Percentiles rank a stretch among this genome's conserved stretches.
Conservation (phyloP, 2,329 filamentous ascomycete genomes). For the Stylonectria norvegica region DNA sequence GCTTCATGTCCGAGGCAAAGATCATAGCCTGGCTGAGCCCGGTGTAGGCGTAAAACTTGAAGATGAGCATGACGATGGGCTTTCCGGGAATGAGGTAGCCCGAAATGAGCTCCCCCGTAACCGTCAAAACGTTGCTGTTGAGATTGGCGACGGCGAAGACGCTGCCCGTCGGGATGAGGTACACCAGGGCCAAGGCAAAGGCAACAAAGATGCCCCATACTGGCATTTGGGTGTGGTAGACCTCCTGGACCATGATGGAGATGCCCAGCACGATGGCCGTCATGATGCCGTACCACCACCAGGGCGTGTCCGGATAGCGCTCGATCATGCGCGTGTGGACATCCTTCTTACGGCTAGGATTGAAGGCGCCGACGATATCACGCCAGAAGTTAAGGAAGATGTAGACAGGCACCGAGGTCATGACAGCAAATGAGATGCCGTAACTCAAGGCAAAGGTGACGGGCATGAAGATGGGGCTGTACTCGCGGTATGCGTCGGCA, state of each 20-base stretch:
- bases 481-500: constrained; percentile 8
- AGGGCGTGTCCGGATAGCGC: constrained; percentile 26
- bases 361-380: constrained; percentile 9
- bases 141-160: constrained; percentile 33
- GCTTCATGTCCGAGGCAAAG: constrained; percentile 47
- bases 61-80: constrained; percentile 19
- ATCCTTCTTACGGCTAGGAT: constrained; percentile 20
- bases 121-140: constrained; percentile 34
- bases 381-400: constrained; percentile 14
- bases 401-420: constrained; percentile 12
- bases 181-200: constrained; percentile 19
- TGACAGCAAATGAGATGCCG: constrained; percentile 12
- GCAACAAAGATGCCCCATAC: constrained; percentile 25
- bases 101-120: constrained; percentile 28
- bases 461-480: constrained; percentile 15
- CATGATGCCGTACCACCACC: constrained; percentile 38
- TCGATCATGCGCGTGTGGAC: constrained; percentile 36
- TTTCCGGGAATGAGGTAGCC: constrained; percentile 19
- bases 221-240: constrained; percentile 25
- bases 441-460: constrained; percentile 8
- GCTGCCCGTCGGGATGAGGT: constrained; percentile 17
- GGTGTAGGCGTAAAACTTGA: constrained; percentile 19
- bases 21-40: constrained; percentile 39
- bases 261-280: constrained; percentile 30
- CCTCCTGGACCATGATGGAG: constrained; percentile 26